These are phyloP conservation scores for Neurospora discreta DNA, from an alignment of 495 filamentous ascomycete genomes.

Conservation along the genomic window DNA sequence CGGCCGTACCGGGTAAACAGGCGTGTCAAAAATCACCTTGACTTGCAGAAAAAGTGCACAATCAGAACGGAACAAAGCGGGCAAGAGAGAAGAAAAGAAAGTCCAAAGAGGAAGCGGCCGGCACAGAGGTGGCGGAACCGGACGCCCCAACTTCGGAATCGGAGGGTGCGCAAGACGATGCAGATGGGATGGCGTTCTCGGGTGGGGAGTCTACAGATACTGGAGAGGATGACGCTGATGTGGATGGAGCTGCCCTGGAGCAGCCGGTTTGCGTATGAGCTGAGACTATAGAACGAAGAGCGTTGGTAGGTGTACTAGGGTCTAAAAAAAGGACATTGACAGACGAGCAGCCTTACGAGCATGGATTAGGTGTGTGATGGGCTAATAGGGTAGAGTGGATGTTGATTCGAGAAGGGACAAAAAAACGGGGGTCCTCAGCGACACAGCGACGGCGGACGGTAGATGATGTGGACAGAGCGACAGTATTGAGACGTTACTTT, in stretches of 20 bases:
- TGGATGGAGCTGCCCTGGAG: not conserved
- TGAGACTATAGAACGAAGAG: not conserved
- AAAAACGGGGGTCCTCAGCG: not conserved
- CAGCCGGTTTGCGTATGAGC: not conserved
- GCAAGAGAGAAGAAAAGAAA: not conserved
- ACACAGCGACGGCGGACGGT: not conserved
- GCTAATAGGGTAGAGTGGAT: not conserved
- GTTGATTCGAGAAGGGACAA: not conserved
- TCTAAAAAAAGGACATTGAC: not conserved
- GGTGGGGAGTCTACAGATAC: not conserved
- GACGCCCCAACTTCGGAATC: not conserved
- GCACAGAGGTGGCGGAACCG: not conserved
- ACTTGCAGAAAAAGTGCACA: no score
- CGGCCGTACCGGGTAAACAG: not conserved
- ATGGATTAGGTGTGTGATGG: not conserved
- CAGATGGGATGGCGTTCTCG: not conserved
- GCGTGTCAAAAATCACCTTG: not conserved
- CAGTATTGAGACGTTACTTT: not conserved
- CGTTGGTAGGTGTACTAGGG: not conserved
- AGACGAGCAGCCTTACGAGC: not conserved
- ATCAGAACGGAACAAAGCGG: fast-evolving
- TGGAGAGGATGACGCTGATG: not conserved
- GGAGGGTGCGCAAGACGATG: not conserved
- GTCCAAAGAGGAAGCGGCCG: not conserved
- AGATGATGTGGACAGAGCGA: not conserved